phyloP scores from a whole-genome alignment of 108 stramenopile species.

The Fragilaria radians region DNA sequence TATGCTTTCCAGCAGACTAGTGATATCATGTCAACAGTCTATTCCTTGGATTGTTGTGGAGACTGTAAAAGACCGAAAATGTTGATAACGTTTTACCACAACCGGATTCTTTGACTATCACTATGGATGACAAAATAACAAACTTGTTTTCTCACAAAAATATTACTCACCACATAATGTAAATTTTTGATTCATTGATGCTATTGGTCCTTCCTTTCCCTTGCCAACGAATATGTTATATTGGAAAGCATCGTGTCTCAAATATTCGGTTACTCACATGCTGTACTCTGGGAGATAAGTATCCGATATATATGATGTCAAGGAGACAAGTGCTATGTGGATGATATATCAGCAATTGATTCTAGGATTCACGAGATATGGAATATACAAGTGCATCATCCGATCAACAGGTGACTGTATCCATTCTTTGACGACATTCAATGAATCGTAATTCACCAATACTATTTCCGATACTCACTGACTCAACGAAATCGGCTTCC shows the following conservation, averaged over 20 bases:
- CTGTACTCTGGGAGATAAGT: conserved; percentile 52
- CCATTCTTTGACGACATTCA: conserved; percentile 32
- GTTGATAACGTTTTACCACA: no score
- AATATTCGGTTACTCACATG: conserved; percentile 73
- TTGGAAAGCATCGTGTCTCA: conserved; percentile 58
- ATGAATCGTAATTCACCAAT: conserved; percentile 61
- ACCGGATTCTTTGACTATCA: no score
- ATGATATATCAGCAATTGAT: conserved; percentile 22
- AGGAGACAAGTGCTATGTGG: conserved; percentile 43
- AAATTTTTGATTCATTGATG: no score
- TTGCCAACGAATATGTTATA: conserved; percentile 57
- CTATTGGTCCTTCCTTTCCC: no score
- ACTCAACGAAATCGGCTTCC: conserved; percentile 35
- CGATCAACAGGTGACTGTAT: conserved; percentile 41
- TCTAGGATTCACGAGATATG: conserved; percentile 37
- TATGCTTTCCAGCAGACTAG: no score
- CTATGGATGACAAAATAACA: no score
- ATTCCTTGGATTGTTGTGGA: no score
- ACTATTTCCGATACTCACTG: conserved; percentile 25
- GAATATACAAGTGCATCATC: no score
- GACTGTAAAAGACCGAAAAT: no score
- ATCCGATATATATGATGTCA: conserved; percentile 49
- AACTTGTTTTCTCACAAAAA: no score
- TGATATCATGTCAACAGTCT: no score
- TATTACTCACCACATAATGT: no score